Evolutionary conservation across 495 filamentous ascomycete species (phyloP).

Genomic region (Tricharina praecox): DNA sequence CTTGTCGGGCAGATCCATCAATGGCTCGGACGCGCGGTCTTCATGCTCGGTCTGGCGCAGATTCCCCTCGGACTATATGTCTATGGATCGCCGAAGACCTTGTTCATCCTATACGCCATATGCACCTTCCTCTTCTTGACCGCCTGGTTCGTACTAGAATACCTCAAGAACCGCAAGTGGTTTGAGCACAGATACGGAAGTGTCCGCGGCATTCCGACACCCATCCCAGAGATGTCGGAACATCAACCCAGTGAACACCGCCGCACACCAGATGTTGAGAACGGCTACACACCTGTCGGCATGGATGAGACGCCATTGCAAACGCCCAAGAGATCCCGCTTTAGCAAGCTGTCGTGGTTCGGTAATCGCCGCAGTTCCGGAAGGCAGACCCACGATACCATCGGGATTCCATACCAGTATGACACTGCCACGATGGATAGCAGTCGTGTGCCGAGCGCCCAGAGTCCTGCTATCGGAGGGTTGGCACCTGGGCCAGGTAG

Average conservation of each 20-base stretch:
- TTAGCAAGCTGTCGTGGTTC: conserved; percentile 6
- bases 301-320: background rate
- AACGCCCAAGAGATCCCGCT: conserved; percentile 4
- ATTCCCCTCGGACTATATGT: conserved; percentile 78
- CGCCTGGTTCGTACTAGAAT: conserved; percentile 23
- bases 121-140: conserved; percentile 27
- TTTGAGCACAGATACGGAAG: conserved; percentile 12
- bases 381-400: background rate
- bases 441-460: conserved; percentile 22
- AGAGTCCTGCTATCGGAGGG: conserved; percentile 17
- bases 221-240: conserved; percentile 5
- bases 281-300: conserved; percentile 1
- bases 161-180: conserved; percentile 15
- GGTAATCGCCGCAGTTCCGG: background rate
- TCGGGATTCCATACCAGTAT: background rate
- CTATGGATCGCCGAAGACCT: conserved; percentile 69
- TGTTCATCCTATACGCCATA: conserved; percentile 73
- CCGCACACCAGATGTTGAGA: background rate
- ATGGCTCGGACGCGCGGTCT: conserved; percentile 64
- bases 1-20: conserved; percentile 43
- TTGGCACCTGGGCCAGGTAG: conserved; percentile 20
- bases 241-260: background rate
- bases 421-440: conserved; percentile 11
- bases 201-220: background rate
- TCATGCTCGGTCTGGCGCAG: conserved; percentile 68